A percentile compares a stretch with the other conserved stretches of the same genome.
phyloP scores from a whole-genome alignment of 1,139 yeast species.

The Nakaseomyces kungkrabaensis region DNA sequence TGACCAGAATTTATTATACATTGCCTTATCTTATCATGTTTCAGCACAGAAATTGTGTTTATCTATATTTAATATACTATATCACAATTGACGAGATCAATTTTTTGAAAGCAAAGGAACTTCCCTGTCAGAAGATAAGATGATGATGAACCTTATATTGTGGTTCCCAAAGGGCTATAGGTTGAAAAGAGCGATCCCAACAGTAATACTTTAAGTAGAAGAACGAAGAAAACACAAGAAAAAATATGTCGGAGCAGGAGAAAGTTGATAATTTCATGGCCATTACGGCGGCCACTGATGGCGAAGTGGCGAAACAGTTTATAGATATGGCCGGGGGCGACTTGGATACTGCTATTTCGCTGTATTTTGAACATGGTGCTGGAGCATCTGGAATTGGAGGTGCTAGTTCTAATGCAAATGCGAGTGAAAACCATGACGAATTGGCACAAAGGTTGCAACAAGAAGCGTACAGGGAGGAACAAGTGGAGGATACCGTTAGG shows the following conservation, averaged over 20 bases:
- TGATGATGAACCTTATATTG: no score
- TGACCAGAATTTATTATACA: no score
- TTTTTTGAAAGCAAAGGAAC: no score
- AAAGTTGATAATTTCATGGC: conserved; percentile 67
- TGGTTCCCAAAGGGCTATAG: no score
- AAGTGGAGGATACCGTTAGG: conserved; percentile 38
- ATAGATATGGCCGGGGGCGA: conserved; percentile 72
- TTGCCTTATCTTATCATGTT: no score
- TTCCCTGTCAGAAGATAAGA: no score
- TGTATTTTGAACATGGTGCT: conserved; percentile 66
- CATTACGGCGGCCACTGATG: conserved; percentile 69
- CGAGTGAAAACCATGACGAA: conserved; percentile 41
- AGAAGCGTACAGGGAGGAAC: conserved; percentile 45
- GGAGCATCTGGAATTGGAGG: conserved; percentile 18
- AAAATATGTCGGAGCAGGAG: conserved; percentile 37
- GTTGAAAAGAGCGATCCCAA: no score
- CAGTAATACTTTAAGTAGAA: no score
- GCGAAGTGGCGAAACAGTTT: conserved; percentile 63
- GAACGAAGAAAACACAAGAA: no score
- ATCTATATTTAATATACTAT: no score
- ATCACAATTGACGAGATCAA: no score
- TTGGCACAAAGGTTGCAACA: conserved; percentile 56
- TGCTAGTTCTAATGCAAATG: conserved; percentile 9
- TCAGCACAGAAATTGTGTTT: no score
- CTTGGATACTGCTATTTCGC: conserved; percentile 74